Conservation (phyloP, 2,329 filamentous ascomycete species). For the Bipolaris cookei region DNA sequence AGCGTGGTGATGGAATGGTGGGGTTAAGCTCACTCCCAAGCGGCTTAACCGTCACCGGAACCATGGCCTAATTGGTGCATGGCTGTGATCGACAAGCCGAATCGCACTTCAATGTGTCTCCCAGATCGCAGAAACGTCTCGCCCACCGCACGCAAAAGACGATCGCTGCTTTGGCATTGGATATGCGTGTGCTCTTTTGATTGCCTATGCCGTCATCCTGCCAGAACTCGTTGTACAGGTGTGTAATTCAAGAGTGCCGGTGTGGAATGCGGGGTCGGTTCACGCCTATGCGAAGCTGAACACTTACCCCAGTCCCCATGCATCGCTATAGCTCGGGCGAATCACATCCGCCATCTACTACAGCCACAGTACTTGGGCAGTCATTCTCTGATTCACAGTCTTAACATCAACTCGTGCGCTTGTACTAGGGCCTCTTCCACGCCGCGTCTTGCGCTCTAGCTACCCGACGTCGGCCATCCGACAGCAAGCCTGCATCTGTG, state of each 20-base stretch:
- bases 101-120: conserved; percentile 21
- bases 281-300: conserved; percentile 36
- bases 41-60: conserved; percentile 22
- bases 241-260: conserved; percentile 1
- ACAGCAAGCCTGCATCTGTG: conserved; percentile 4
- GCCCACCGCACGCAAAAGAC: conserved; percentile 7
- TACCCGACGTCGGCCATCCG: conserved; percentile 2
- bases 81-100: conserved; percentile 27
- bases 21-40: conserved; percentile 41
- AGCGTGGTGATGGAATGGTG: conserved; percentile 45
- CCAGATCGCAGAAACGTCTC: conserved; percentile 22
- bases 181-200: not conserved
- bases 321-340: conserved; percentile 25
- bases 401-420: conserved; percentile 6
- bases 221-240: conserved; percentile 6
- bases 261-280: conserved; percentile 34
- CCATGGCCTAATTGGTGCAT: conserved; percentile 31
- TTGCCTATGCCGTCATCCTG: conserved; percentile 4
- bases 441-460: not conserved
- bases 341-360: conserved; percentile 20
- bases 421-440: conserved; percentile 7
- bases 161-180: not conserved
- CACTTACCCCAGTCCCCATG: conserved; percentile 16
- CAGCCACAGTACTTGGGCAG: conserved; percentile 23
- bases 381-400: conserved; percentile 8